A percentile compares a stretch with the other conserved stretches of the same genome.
Conservation (phyloP, 2,329 filamentous ascomycete species). For the Berkeleyomyces rouxiae region DNA sequence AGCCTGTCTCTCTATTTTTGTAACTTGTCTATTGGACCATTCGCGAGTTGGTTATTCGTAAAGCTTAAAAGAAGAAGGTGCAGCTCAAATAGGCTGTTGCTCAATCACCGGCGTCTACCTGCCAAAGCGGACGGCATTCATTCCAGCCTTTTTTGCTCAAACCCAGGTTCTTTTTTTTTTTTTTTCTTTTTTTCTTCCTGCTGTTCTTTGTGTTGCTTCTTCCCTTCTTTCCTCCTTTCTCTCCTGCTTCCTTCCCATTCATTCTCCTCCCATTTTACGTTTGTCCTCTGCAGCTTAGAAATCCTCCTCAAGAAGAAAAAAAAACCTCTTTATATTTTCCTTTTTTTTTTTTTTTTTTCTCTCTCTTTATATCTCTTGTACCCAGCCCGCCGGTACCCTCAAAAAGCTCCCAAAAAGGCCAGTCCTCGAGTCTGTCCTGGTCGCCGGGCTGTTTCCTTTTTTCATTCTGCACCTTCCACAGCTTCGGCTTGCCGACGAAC, state of each 20-base stretch:
- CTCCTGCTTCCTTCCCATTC: neutral
- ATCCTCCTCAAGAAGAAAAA: neutral
- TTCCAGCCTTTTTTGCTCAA: neutral
- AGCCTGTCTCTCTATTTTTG: neutral
- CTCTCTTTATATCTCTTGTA: neutral
- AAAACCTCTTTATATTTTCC: neutral
- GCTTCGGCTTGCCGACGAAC: neutral
- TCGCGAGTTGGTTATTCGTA: neutral
- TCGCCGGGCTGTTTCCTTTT: neutral
- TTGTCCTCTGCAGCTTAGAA: constrained; percentile 2
- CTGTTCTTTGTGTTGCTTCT: neutral
- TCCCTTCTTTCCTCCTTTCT: neutral
- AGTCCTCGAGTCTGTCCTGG: neutral
- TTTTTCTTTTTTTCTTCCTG: neutral
- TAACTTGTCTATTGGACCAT: neutral
- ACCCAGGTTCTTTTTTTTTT: neutral
- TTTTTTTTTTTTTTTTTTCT: neutral
- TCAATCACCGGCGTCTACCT: too few species aligned
- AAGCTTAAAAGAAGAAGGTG: neutral
- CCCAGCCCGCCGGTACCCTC: neutral
- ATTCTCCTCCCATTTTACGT: neutral
- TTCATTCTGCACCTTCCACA: neutral
- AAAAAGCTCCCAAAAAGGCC: neutral
- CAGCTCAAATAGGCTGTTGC: too few species aligned
- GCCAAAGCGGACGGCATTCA: too few species aligned